phyloP scores from a whole-genome alignment of 140 eudicot genomes.

The Stevia rebaudiana region DNA sequence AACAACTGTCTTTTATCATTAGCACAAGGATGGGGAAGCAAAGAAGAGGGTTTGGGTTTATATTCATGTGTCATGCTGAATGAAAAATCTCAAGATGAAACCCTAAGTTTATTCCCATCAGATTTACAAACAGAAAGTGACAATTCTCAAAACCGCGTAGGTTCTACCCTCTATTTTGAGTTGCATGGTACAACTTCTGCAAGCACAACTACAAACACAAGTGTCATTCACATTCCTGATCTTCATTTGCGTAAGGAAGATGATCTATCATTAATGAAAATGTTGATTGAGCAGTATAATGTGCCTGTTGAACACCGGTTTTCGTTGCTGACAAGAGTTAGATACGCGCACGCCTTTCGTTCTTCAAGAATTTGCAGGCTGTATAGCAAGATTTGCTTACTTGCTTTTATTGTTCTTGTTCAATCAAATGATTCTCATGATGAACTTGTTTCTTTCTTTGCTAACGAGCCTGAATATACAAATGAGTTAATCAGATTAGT shows the following conservation, averaged over 20 bases:
- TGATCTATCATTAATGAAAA: constrained; percentile 72
- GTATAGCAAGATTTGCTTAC: constrained; percentile 84
- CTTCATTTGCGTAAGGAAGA: constrained; percentile 70
- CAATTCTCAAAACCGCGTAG: constrained; percentile 63
- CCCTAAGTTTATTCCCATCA: constrained; percentile 64
- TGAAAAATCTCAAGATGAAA: constrained; percentile 73
- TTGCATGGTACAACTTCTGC: constrained; percentile 55
- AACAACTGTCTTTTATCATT: constrained; percentile 83
- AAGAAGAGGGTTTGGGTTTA: constrained; percentile 96
- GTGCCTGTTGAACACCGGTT: constrained; percentile 80
- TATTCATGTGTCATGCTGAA: constrained; percentile 71
- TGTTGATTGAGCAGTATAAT: constrained; percentile 56
- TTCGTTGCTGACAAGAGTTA: constrained; percentile 75
- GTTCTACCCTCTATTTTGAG: constrained; percentile 91
- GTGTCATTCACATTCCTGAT: constrained; percentile 72
- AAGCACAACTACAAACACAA: constrained; percentile 37
- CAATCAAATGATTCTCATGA: constrained; percentile 92
- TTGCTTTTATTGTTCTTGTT: constrained; percentile 87
- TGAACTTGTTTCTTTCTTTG: constrained; percentile 90
- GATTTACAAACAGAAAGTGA: constrained; percentile 59
- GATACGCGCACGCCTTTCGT: constrained; percentile 89
- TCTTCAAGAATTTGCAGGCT: constrained; percentile 78
- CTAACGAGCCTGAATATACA: constrained; percentile 94
- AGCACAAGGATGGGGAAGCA: constrained; percentile 99
- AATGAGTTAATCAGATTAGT: constrained; percentile 89